Percentiles rank a stretch among this genome's conserved stretches.
phyloP scores from a whole-genome alignment of 1,284 basidiomycete genomes.

The Sporisorium scitamineum region DNA sequence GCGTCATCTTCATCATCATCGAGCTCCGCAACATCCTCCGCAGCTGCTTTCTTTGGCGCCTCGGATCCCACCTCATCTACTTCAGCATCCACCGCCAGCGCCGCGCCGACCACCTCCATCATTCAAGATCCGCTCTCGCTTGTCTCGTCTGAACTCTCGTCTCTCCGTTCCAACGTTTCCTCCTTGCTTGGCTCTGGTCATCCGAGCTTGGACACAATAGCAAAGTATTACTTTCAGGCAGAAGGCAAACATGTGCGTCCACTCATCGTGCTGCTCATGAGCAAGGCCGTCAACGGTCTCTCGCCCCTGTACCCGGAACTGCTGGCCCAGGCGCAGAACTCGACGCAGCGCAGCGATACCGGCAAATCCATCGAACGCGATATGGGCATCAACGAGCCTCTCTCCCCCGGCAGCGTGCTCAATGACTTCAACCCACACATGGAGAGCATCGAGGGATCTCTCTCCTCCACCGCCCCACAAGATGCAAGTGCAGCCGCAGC shows the following conservation, averaged over 20 bases:
- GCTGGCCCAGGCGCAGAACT: constrained; percentile 68
- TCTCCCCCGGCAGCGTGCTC: constrained; percentile 80
- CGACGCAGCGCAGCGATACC: constrained; percentile 63
- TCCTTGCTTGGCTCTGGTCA: constrained; percentile 88
- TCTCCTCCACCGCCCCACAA: background rate
- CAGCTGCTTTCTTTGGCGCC: constrained; percentile 44
- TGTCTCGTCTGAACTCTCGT: constrained; percentile 74
- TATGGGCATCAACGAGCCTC: constrained; percentile 75
- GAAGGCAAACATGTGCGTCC: constrained; percentile 86
- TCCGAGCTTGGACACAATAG: constrained; percentile 85
- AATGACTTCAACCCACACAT: constrained; percentile 82
- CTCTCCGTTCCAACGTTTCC: constrained; percentile 81
- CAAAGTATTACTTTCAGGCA: constrained; percentile 88
- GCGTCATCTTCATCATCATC: constrained; percentile 16
- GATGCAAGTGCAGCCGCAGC: constrained; percentile 19
- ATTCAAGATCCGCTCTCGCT: constrained; percentile 60
- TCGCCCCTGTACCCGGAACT: constrained; percentile 71
- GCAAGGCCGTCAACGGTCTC: constrained; percentile 89
- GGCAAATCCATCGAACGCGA: constrained; percentile 56
- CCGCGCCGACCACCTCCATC: constrained; percentile 26
- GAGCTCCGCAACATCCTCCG: constrained; percentile 19
- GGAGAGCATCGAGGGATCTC: constrained; percentile 43
- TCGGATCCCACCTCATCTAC: constrained; percentile 12
- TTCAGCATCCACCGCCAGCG: background rate
- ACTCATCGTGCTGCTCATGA: constrained; percentile 88